Evolutionary conservation across 495 filamentous ascomycete genomes (phyloP).

Genomic region (Penicillium maclennaniae): DNA sequence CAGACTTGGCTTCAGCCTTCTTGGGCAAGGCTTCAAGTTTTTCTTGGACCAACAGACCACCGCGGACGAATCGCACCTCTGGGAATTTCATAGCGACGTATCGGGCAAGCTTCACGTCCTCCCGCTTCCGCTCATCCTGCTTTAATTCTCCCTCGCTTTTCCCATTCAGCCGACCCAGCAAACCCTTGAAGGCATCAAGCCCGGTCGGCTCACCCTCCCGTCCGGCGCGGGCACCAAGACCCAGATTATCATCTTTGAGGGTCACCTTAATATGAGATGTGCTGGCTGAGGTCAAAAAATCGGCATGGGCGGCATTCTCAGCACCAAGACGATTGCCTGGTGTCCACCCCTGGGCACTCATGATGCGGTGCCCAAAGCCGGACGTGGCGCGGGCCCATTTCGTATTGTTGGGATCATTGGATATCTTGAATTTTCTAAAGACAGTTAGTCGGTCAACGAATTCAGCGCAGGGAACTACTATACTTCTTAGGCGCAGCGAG

Average conservation of each 20-base stretch:
- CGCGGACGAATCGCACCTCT: constrained; percentile 73
- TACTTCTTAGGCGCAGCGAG: constrained; percentile 72
- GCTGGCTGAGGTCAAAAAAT: constrained; percentile 70
- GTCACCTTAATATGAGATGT: constrained; percentile 72
- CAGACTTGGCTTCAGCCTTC: constrained; percentile 20
- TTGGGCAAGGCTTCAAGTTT: constrained; percentile 33
- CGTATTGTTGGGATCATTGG: constrained; percentile 89
- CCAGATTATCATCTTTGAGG: constrained; percentile 85
- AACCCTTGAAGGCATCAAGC: constrained; percentile 73
- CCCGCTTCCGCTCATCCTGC: constrained; percentile 58
- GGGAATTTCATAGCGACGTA: constrained; percentile 70
- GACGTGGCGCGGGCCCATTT: constrained; percentile 79
- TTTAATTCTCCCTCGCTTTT: constrained; percentile 66
- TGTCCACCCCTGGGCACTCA: constrained; percentile 83
- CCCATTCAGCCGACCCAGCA: constrained; percentile 87
- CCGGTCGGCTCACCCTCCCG: constrained; percentile 71
- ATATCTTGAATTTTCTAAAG: constrained; percentile 72
- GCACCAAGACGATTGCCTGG: constrained; percentile 79
- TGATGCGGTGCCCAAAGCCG: constrained; percentile 80
- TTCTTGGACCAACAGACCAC: constrained; percentile 73
- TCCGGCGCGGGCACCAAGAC: constrained; percentile 73
- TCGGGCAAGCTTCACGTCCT: constrained; percentile 59
- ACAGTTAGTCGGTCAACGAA: neutral
- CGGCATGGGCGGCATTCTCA: constrained; percentile 64
- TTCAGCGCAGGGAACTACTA: constrained; percentile 4